Conservation (phyloP, 108 stramenopile genomes). For the Cyclotella atomus region DNA sequence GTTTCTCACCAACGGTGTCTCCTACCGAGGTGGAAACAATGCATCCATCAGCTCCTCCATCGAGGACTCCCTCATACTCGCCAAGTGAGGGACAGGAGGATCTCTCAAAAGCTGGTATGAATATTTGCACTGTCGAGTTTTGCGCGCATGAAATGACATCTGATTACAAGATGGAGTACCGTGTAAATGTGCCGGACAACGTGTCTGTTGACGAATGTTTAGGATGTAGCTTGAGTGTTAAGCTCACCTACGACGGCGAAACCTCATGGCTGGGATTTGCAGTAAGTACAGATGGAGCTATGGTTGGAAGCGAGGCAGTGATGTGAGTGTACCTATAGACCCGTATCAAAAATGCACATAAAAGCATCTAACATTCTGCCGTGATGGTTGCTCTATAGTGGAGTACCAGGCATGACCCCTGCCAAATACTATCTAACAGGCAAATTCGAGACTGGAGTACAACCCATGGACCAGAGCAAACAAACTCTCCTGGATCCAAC, state of each 20-base stretch:
- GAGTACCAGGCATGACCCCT: slow-evolving; percentile 9
- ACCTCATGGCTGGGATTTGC: slow-evolving; percentile 43
- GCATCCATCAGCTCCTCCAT: neutral
- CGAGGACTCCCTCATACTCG: no score
- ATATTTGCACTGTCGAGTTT: neutral
- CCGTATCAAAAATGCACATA: slow-evolving; percentile 10
- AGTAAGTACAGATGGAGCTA: slow-evolving; percentile 27
- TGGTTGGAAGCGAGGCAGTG: slow-evolving; percentile 39
- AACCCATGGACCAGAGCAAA: slow-evolving; percentile 23
- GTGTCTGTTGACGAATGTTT: neutral
- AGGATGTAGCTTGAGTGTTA: neutral
- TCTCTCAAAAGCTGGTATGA: neutral
- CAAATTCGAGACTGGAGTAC: slow-evolving; percentile 15
- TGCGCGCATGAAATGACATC: neutral
- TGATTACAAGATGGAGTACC: slow-evolving; percentile 7
- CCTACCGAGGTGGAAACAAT: neutral
- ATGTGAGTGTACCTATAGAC: slow-evolving; percentile 37
- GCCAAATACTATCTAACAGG: slow-evolving; percentile 11
- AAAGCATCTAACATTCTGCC: neutral
- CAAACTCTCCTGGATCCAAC: slow-evolving; percentile 62
- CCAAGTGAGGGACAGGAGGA: neutral
- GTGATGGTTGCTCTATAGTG: neutral
- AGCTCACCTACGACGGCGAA: slow-evolving; percentile 10
- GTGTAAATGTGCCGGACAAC: neutral
- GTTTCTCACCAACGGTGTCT: neutral